Evolutionary conservation across 2,329 filamentous ascomycete species (phyloP).

Genomic region (Cryphonectria carpinicola): DNA sequence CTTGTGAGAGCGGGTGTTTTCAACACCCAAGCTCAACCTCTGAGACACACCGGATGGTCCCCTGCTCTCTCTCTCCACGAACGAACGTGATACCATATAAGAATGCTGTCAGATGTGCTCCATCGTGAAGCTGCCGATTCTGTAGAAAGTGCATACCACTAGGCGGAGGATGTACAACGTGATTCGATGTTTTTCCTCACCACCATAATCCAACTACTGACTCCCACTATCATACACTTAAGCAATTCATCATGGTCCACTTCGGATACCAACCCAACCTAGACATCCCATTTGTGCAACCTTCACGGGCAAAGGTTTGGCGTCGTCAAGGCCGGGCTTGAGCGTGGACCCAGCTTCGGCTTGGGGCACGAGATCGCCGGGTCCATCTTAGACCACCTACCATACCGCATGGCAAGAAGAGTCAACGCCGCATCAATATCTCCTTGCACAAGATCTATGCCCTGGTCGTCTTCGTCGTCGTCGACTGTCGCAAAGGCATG

Average conservation of each 20-base stretch:
- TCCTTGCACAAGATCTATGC: background rate
- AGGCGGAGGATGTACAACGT: background rate
- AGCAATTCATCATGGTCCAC: background rate
- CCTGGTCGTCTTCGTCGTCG: background rate
- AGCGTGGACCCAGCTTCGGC: background rate
- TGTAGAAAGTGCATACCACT: background rate
- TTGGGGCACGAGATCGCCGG: background rate
- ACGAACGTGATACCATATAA: background rate
- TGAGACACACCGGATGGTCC: constrained; percentile 21
- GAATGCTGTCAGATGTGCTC: background rate
- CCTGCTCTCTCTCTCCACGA: background rate
- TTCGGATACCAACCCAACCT: background rate
- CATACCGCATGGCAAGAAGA: background rate
- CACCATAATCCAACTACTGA: background rate
- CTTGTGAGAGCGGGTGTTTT: constrained; percentile 62
- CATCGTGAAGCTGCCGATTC: background rate
- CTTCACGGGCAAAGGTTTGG: background rate
- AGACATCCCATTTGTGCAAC: background rate
- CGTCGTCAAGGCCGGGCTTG: background rate
- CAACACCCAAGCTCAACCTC: constrained; percentile 42
- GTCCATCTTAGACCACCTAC: background rate
- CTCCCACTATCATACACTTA: background rate
- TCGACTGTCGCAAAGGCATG: background rate
- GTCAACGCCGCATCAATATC: background rate
- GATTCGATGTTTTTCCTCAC: background rate